Base-by-base conservation (phyloP, 306 rosid genomes). In the Ceratonia siliqua region DNA sequence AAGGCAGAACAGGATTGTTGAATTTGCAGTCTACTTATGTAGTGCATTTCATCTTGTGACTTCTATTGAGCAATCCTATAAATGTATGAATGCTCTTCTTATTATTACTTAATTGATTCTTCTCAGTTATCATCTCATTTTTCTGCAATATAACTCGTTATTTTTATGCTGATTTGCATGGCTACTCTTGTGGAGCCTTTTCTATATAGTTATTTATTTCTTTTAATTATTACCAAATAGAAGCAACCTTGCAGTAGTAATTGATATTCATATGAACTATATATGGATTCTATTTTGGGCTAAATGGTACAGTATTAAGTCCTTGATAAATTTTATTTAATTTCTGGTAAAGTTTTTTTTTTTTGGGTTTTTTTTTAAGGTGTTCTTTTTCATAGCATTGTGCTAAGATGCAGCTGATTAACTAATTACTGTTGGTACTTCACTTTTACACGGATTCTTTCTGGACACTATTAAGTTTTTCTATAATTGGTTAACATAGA, bases 401-500 rank as follows among this genome's bases (percentile, higher is more conserved):
- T 13, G 38, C 78, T 55, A 69, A 64, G 75, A 49, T 24, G 81
- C 63, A n/a, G 68, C 46, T 61, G 46, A 35, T 61, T 38, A 62
- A 62, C 36, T 63, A 8, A 38, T 70, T 63, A 21, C 33, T 28
- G 49, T 59, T 50, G 54, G 41, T 46, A 42, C 58, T 35, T 73
- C 63, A 70, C 58, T 14, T 6, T 15, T 58, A 24, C 22, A 13
- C 68, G 48, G 46, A 68, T 66, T 69, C 59, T 72, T 8, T 67
- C 33, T 46, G 25, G 11, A 50, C 14, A 9, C 30, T 36, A 72
- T 18, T 81, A 24, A 55, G 61, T 78, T 66, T 70, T 68, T 25
- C 43, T 57, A 17, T 41, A 25, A 58, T 61, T 49, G 72, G 4
- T 61, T 72, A 79, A 12, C 81, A 79, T 77, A 92, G 98, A 79